phyloP scores from a whole-genome alignment of 495 filamentous ascomycete genomes.

The Trichoderma erinaceum region DNA sequence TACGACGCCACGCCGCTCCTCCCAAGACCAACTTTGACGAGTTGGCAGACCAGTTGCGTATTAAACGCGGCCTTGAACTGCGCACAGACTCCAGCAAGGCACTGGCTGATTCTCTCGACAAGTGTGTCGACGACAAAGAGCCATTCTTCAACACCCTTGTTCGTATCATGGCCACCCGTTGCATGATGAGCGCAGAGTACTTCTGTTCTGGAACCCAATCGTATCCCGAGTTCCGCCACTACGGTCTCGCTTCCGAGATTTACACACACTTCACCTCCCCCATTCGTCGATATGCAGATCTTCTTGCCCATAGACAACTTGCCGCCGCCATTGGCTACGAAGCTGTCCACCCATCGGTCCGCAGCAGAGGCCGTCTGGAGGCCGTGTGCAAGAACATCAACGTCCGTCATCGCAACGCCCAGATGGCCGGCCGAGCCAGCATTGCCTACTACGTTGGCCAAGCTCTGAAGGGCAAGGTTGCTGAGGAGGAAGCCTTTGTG shows the following conservation, averaged over 20 bases:
- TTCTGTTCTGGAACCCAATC: slow-evolving; percentile 90
- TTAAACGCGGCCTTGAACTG: slow-evolving; percentile 73
- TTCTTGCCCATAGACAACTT: slow-evolving; percentile 88
- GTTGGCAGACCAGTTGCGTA: slow-evolving; percentile 77
- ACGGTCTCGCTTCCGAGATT: slow-evolving; percentile 90
- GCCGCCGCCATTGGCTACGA: slow-evolving; percentile 93
- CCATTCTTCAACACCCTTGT: slow-evolving; percentile 98
- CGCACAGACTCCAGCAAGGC: slow-evolving; percentile 79
- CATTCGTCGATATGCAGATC: slow-evolving; percentile 92
- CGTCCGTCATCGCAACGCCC: slow-evolving; percentile 90
- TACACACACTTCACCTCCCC: slow-evolving; percentile 99
- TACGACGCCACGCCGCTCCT: slow-evolving; percentile 84
- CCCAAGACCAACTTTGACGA: slow-evolving; percentile 96
- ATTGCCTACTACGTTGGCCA: slow-evolving; percentile 98
- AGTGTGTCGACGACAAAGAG: slow-evolving; percentile 71
- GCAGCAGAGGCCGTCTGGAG: slow-evolving; percentile 75
- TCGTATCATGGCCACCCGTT: slow-evolving; percentile 92
- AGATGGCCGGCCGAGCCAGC: slow-evolving; percentile 85
- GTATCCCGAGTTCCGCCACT: slow-evolving; percentile 91
- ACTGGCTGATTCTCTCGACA: slow-evolving; percentile 83
- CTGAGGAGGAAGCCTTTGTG: slow-evolving; percentile 85
- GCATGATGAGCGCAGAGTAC: slow-evolving; percentile 99
- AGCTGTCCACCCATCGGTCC: slow-evolving; percentile 65
- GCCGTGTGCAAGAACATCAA: slow-evolving; percentile 97
- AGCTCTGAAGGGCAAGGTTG: slow-evolving; percentile 75